Percentiles rank a stretch among this genome's conserved stretches.
These are phyloP conservation scores for Medicago ruthenica DNA, from an alignment of 306 rosid species.

Conservation along the genomic window DNA sequence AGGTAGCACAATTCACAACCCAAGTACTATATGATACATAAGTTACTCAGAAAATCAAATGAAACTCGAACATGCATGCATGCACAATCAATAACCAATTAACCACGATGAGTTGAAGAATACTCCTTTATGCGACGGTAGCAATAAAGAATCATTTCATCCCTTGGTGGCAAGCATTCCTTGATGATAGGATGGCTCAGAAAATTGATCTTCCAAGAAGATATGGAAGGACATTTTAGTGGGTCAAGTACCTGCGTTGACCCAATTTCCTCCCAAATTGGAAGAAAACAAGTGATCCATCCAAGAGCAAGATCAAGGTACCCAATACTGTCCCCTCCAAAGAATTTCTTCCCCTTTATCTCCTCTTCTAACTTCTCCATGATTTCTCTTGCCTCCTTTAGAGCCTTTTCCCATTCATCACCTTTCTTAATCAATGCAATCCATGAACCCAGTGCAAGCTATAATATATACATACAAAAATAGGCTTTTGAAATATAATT, in stretches of 20 bases:
- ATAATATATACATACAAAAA: background rate
- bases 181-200: slow-evolving; percentile 44
- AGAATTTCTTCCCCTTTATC: slow-evolving; percentile 49
- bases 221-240: slow-evolving; percentile 32
- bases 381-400: slow-evolving; percentile 42
- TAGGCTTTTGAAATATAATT: background rate
- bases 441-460: slow-evolving; percentile 37
- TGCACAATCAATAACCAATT: background rate
- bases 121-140: slow-evolving; percentile 14
- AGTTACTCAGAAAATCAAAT: background rate
- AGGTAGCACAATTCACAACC: background rate
- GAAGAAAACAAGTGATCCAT: slow-evolving; percentile 56
- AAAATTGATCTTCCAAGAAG: slow-evolving; percentile 45
- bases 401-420: slow-evolving; percentile 37
- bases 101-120: background rate
- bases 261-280: slow-evolving; percentile 59
- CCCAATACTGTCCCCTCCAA: slow-evolving; percentile 60
- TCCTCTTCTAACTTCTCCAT: slow-evolving; percentile 50
- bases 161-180: slow-evolving; percentile 49
- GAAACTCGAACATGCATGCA: background rate
- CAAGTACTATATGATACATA: background rate
- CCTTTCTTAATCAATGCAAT: slow-evolving; percentile 36
- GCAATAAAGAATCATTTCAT: slow-evolving; percentile 42
- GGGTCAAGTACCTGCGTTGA: slow-evolving; percentile 47
- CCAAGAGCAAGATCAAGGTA: slow-evolving; percentile 59